These are phyloP conservation scores for Globisporangium parvum DNA, from an alignment of 352 stramenopile species.

Conservation along the genomic window DNA sequence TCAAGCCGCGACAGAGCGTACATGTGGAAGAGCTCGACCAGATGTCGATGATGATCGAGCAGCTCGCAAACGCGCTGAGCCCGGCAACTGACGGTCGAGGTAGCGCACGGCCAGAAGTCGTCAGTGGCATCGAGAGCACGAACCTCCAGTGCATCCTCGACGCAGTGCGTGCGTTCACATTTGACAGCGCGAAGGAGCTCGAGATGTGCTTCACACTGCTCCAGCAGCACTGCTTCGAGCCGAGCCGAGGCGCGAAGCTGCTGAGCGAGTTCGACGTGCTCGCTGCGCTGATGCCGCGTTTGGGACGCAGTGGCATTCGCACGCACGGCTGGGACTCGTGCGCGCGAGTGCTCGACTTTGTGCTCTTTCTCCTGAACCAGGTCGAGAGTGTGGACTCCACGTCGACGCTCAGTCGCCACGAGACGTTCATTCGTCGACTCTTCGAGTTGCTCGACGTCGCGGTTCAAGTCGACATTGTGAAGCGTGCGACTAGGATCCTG, in stretches of 20 bases:
- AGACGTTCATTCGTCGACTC: neutral
- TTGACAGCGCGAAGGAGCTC: constrained; percentile 1
- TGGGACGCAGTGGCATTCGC: neutral
- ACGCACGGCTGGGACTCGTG: neutral
- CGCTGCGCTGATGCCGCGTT: neutral
- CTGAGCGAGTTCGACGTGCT: neutral
- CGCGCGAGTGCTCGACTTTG: constrained; percentile 1
- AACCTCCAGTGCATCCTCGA: neutral
- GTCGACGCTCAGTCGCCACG: neutral
- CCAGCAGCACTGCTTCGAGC: neutral
- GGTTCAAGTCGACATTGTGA: neutral
- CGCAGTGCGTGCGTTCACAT: neutral
- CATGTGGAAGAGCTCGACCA: neutral
- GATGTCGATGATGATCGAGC: neutral
- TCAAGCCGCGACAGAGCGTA: neutral
- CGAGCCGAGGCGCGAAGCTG: neutral
- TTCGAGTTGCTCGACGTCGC: constrained; percentile 1
- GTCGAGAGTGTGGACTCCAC: neutral
- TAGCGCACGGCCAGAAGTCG: no score
- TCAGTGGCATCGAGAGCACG: no score
- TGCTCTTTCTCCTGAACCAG: neutral
- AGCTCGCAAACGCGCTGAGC: neutral
- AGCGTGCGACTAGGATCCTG: neutral
- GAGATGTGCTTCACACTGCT: constrained; percentile 1
- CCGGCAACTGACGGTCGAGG: no score